Conservation (phyloP, 148 eudicot species). For the Rhododendron molle region DNA sequence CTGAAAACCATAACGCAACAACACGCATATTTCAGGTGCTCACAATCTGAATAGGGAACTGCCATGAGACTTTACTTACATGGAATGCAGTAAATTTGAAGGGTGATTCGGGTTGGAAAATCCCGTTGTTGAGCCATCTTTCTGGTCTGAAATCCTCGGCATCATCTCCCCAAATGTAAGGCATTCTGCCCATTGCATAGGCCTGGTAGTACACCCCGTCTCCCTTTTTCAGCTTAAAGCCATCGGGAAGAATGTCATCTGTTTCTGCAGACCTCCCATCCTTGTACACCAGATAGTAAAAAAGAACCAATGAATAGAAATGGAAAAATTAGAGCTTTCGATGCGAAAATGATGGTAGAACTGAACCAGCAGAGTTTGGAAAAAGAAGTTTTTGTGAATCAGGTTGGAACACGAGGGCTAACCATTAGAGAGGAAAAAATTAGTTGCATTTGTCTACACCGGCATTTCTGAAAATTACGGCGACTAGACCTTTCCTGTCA, state of each 20-base stretch:
- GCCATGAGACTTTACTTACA: slow-evolving; percentile 25
- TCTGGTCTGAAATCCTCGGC: slow-evolving; percentile 76
- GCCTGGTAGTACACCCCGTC: slow-evolving; percentile 54
- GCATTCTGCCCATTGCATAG: slow-evolving; percentile 78
- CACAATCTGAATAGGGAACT: neutral
- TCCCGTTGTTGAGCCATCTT: slow-evolving; percentile 73
- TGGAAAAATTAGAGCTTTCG: neutral
- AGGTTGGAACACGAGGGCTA: neutral
- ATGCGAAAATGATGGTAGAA: neutral
- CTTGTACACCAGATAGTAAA: slow-evolving; percentile 18
- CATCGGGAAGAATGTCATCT: slow-evolving; percentile 72
- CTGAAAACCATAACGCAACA: slow-evolving; percentile 22
- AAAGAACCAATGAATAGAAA: neutral
- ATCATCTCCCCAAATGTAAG: slow-evolving; percentile 70
- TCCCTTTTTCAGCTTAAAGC: slow-evolving; percentile 53
- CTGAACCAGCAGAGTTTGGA: neutral
- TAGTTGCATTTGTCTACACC: neutral
- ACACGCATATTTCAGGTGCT: neutral
- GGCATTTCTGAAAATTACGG: neutral
- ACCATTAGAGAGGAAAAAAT: neutral
- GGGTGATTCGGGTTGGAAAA: slow-evolving; percentile 72
- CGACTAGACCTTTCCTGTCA: neutral
- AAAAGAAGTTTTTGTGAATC: neutral
- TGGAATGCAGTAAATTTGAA: slow-evolving; percentile 77
- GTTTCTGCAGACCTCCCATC: slow-evolving; percentile 57